Conservation (phyloP, 2,329 filamentous ascomycete genomes). For the Cladosporium sp. region DNA sequence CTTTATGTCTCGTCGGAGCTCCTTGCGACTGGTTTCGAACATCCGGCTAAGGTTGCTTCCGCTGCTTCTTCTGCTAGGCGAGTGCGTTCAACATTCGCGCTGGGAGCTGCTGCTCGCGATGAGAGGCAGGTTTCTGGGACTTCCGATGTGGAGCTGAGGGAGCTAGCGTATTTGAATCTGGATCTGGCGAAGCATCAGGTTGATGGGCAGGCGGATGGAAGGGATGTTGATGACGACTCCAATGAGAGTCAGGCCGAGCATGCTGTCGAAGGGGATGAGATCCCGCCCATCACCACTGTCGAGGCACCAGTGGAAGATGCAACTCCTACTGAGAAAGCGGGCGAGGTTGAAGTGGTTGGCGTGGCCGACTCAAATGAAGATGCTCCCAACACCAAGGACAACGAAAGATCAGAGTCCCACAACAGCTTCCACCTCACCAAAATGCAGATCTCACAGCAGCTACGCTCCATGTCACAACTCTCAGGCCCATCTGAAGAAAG, state of each 20-base stretch:
- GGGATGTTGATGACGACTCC: not conserved
- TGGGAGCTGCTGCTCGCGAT: not conserved
- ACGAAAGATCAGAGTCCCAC: conserved; percentile 3
- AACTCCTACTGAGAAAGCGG: not conserved
- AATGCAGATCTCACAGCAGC: conserved; percentile 50
- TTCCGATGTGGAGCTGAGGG: conserved; percentile 13
- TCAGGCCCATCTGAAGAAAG: conserved; percentile 31
- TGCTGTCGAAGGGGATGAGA: not conserved
- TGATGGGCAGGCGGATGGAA: not conserved
- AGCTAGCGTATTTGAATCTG: conserved; percentile 15
- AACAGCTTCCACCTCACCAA: conserved; percentile 43
- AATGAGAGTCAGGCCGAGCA: not conserved
- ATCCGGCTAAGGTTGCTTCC: not conserved
- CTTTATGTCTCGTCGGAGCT: not conserved
- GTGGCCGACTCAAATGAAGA: not conserved
- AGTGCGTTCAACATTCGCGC: conserved; percentile 4
- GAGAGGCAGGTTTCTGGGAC: conserved; percentile 1
- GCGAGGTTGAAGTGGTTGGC: not conserved
- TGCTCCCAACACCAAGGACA: not conserved
- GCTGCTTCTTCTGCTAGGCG: not conserved
- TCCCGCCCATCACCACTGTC: not conserved
- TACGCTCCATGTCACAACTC: conserved; percentile 46
- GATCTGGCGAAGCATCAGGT: conserved; percentile 9
- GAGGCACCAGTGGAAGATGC: not conserved
- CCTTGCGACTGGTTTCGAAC: not conserved